Evolutionary conservation across 1,284 basidiomycete genomes (phyloP).

Genomic region (Leccinum variabile): DNA sequence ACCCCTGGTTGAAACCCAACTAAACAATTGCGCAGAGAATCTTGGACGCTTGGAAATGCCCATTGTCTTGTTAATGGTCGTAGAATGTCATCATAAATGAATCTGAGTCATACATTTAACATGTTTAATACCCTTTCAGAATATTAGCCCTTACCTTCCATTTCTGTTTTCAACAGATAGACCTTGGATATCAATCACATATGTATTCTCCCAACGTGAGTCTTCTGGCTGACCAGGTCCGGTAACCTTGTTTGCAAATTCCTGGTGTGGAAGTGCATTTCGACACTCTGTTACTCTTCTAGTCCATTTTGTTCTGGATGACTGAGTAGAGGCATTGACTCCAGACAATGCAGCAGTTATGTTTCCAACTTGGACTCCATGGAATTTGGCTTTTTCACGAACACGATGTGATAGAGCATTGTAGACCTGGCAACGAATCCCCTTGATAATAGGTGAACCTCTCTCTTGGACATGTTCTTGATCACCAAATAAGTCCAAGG

Average conservation of each 20-base stretch:
- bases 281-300: background rate
- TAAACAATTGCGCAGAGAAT: too few relatives aligned
- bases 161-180: background rate
- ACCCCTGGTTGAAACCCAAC: too few relatives aligned
- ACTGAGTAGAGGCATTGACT: background rate
- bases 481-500: background rate
- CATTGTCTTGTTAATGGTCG: too few relatives aligned
- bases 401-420: background rate
- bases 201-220: background rate
- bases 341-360: background rate
- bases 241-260: background rate
- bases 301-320: background rate
- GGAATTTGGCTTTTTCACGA: background rate
- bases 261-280: background rate
- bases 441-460: background rate
- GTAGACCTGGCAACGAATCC: background rate
- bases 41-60: too few relatives aligned
- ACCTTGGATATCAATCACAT: background rate
- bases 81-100: background rate
- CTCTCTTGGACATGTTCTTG: background rate
- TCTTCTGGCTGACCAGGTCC: background rate
- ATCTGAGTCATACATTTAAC: background rate
- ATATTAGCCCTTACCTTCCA: background rate
- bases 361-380: background rate
- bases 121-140: background rate